A percentile compares a stretch with the other conserved stretches of the same genome.
Conservation (phyloP, 441 rosid species). For the Kokia cookei region DNA sequence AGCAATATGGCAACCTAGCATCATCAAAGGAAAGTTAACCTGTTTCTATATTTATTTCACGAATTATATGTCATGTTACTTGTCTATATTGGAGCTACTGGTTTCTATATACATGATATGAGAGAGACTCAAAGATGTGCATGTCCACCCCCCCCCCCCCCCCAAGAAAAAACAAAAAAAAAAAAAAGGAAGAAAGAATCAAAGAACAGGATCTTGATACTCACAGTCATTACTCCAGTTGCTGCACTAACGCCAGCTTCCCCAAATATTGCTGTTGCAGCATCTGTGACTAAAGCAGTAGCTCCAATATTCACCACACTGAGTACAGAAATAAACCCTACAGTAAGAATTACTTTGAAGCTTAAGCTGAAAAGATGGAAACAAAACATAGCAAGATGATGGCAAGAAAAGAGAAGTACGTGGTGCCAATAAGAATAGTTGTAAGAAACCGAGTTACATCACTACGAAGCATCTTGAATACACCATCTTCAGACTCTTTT, state of each 20-base stretch:
- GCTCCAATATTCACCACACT: constrained; percentile 99
- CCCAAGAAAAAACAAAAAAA: not conserved
- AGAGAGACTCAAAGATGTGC: not conserved
- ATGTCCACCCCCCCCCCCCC: not conserved
- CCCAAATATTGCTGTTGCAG: constrained; percentile 98
- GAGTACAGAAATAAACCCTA: constrained; percentile 26
- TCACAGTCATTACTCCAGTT: constrained; percentile 97
- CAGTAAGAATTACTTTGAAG: constrained; percentile 29
- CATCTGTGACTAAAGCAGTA: constrained; percentile 96
- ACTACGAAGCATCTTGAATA: constrained; percentile 90
- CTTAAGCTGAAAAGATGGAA: constrained; percentile 19
- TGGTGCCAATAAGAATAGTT: constrained; percentile 98
- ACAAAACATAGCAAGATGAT: constrained; percentile 10
- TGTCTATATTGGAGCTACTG: not conserved
- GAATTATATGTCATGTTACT: not conserved
- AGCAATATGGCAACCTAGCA: constrained; percentile 87
- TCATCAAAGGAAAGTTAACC: constrained; percentile 6
- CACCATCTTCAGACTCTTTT: constrained; percentile 92
- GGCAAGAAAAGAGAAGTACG: constrained; percentile 46
- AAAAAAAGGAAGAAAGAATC: not conserved
- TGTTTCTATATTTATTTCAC: not conserved
- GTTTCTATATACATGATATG: not conserved
- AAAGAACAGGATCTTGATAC: constrained; percentile 18
- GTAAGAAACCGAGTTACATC: constrained; percentile 98
- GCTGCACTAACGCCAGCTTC: constrained; percentile 99